phyloP scores from a whole-genome alignment of 805 yeast genomes.

The Wickerhamomyces bisporus region DNA sequence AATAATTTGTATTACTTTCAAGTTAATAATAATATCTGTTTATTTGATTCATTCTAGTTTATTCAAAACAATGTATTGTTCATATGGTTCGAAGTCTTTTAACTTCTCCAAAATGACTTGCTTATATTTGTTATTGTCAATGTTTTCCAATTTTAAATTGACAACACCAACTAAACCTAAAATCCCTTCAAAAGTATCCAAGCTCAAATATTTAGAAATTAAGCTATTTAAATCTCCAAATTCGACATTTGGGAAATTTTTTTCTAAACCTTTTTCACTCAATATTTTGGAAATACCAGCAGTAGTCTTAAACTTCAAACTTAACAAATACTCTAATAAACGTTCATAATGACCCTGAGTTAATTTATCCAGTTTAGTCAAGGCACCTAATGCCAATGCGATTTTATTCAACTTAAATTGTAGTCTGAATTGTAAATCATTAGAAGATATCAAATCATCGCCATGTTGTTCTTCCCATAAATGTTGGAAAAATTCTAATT shows the following conservation, averaged over 20 bases:
- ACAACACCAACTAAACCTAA: conserved; percentile 13
- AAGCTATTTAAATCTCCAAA: conserved; percentile 10
- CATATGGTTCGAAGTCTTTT: conserved; percentile 16
- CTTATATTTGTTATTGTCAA: conserved; percentile 16
- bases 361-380: conserved; percentile 17
- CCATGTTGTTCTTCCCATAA: conserved; percentile 35
- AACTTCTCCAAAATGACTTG: conserved; percentile 9
- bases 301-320: conserved; percentile 17
- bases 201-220: conserved; percentile 11
- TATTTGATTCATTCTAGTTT: background rate
- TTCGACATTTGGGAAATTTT: conserved; percentile 17
- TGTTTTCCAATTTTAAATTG: conserved; percentile 10
- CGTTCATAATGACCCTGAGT: conserved; percentile 15
- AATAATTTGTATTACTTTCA: no score
- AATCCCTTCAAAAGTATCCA: conserved; percentile 8
- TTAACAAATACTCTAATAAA: conserved; percentile 16
- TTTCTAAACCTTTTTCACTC: conserved; percentile 21
- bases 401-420: conserved; percentile 20
- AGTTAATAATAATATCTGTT: no score
- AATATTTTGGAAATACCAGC: conserved; percentile 20
- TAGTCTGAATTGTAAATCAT: conserved; percentile 20
- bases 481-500: conserved; percentile 35
- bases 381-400: conserved; percentile 18
- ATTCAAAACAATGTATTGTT: conserved; percentile 12
- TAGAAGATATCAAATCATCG: conserved; percentile 30